A percentile compares a stretch with the other conserved stretches of the same genome.
Conservation (phyloP, 352 stramenopile genomes). For the Phytopythium ostracodes region DNA sequence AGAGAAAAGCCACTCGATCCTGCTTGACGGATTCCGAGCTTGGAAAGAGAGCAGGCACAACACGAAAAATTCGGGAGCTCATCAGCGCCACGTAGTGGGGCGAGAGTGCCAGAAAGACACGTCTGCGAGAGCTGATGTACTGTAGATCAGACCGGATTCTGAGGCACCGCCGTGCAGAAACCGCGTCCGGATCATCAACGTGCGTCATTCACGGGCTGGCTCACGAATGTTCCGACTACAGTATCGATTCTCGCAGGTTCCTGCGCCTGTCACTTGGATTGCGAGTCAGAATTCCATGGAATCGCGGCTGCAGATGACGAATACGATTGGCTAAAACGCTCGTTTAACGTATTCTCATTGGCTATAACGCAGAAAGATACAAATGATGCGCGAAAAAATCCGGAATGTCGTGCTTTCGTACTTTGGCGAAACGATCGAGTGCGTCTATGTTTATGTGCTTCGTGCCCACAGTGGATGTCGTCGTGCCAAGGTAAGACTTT, state of each 20-base stretch:
- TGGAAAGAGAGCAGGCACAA: background rate
- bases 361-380: background rate
- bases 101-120: too few species aligned
- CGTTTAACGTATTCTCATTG: background rate
- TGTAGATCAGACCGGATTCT: conserved; percentile 1
- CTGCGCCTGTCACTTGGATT: background rate
- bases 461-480: too few species aligned
- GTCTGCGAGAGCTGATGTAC: too few species aligned
- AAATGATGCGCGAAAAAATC: background rate
- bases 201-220: too few species aligned
- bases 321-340: background rate
- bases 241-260: conserved; percentile 3
- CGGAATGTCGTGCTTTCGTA: background rate
- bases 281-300: background rate
- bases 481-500: background rate
- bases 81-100: background rate
- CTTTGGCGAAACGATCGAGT: background rate
- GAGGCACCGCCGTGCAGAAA: background rate
- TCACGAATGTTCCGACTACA: background rate
- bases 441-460: background rate
- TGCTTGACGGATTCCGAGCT: background rate
- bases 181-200: too few species aligned
- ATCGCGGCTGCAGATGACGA: background rate
- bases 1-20: background rate
- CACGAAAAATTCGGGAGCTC: background rate